Evolutionary conservation across 1,284 basidiomycete genomes (phyloP), one percentile per base, ranked within the genome.

Genomic region (Pholiota adiposa): DNA sequence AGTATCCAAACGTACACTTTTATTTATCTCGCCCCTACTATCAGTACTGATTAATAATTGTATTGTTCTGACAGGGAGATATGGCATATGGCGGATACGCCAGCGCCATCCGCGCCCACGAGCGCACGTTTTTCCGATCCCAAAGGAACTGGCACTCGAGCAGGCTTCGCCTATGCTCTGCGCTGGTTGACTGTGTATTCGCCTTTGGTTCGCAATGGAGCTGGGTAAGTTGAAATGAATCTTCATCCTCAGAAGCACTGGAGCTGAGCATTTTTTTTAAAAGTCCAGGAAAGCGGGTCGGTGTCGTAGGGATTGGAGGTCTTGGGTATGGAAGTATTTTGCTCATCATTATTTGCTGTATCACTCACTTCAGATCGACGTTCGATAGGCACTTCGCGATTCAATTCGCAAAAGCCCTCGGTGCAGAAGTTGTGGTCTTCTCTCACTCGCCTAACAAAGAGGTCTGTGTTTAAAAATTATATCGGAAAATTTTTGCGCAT

Each of bases 81-180:
- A 75, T 81, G 66, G 77, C 80, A 56, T 76, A 82, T 59, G 86
- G 85, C 51, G 90, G 90, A 14, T 63, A 65, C 38, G 56, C 85
- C 4, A 87, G 85, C 21, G 83, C 80, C 63, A 84, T 89, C 62
- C 83, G 88, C 54, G 87, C 84, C 0, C 83, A 89, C 65, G 79
- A 89, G 67, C 83, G 80, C 62, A 87, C 68, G 87, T 89, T 46
- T 90, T 92, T 74, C 81, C 83, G 14, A 83, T 93, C 54, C 89
- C 90, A 0, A 83, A 89, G 2, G 77, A 70, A 9, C 72, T 92
- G 56, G 72, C 79, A 38, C 79, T 82, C 2, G 81, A 82, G 58
- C 44, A 71, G 11, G 69, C 69, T 21, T 75, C 75, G 0, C 77
- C 81, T 5, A 82, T 85, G 82, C 70, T 87, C 27, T 90, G 88